Conservation (phyloP, 768 basidiomycete genomes). For the Suillus paluster region DNA sequence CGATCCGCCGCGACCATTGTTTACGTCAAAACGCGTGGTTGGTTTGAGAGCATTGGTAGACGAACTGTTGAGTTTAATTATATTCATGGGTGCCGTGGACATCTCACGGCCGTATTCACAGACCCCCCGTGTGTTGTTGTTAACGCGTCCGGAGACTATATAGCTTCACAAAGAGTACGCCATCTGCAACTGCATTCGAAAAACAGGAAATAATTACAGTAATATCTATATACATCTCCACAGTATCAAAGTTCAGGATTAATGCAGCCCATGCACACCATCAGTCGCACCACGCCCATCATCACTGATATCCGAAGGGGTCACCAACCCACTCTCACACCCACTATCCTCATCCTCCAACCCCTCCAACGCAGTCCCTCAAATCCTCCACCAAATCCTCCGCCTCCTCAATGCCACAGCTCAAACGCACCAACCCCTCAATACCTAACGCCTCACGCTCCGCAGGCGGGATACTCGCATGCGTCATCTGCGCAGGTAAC, state of each 20-base stretch:
- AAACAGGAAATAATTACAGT: no score
- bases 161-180: no score
- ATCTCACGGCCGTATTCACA: no score
- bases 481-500: slow-evolving; percentile 88
- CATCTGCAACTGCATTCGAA: no score
- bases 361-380: slow-evolving; percentile 56
- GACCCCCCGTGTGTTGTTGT: no score
- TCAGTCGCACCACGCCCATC: background rate
- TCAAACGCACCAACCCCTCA: slow-evolving; percentile 76
- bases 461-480: slow-evolving; percentile 70
- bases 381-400: slow-evolving; percentile 67
- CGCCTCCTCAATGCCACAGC: slow-evolving; percentile 87
- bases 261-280: background rate
- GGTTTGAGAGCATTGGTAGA: no score
- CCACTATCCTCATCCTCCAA: slow-evolving; percentile 46
- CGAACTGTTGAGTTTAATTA: no score
- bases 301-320: background rate
- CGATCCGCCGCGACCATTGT: no score
- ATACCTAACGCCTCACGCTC: slow-evolving; percentile 78
- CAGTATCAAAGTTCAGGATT: no score
- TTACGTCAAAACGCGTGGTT: no score
- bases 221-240: background rate
- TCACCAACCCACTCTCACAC: background rate
- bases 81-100: no score
- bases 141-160: no score